Evolutionary conservation across 495 filamentous ascomycete species (phyloP).

Genomic region (Aspergillus cavernicola): DNA sequence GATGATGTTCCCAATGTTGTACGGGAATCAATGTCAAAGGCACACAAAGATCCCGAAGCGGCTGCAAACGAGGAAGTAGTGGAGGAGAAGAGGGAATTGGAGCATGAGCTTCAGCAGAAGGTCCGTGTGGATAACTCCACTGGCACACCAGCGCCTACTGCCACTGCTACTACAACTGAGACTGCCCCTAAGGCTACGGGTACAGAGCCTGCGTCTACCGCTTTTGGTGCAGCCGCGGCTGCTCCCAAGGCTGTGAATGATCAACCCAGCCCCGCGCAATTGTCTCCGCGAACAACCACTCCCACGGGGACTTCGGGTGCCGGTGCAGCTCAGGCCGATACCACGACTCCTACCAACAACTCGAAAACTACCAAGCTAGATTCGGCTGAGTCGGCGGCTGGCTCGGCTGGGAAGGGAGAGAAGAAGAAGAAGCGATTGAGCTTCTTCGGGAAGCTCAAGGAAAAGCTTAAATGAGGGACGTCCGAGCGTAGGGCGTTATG

Average conservation of each 20-base stretch:
- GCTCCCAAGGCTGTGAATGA: conserved; percentile 31
- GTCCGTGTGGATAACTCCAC: conserved; percentile 44
- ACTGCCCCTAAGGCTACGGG: conserved; percentile 35
- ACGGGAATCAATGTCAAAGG: conserved; percentile 65
- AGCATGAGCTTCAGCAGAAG: conserved; percentile 61
- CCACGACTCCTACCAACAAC: not conserved
- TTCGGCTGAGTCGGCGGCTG: too few relatives aligned
- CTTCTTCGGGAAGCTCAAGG: conserved; percentile 50
- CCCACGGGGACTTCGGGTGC: conserved; percentile 21
- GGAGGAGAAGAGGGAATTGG: conserved; percentile 72
- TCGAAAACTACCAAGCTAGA: not conserved
- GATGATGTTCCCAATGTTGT: conserved; percentile 66
- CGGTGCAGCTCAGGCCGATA: conserved; percentile 18
- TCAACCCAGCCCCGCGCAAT: conserved; percentile 30
- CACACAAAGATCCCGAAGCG: conserved; percentile 65
- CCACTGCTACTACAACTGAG: conserved; percentile 24
- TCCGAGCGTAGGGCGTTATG: not conserved
- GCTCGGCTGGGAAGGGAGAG: conserved; percentile 25
- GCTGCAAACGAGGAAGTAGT: conserved; percentile 63
- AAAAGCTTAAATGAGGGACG: conserved; percentile 38
- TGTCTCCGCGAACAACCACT: conserved; percentile 44
- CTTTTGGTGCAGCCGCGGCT: conserved; percentile 13
- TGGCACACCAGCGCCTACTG: conserved; percentile 52
- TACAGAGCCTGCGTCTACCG: not conserved
- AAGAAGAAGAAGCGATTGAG: conserved; percentile 48